Base-by-base conservation (phyloP, 345 rosid genomes). In the Eucalyptus shirleyi region DNA sequence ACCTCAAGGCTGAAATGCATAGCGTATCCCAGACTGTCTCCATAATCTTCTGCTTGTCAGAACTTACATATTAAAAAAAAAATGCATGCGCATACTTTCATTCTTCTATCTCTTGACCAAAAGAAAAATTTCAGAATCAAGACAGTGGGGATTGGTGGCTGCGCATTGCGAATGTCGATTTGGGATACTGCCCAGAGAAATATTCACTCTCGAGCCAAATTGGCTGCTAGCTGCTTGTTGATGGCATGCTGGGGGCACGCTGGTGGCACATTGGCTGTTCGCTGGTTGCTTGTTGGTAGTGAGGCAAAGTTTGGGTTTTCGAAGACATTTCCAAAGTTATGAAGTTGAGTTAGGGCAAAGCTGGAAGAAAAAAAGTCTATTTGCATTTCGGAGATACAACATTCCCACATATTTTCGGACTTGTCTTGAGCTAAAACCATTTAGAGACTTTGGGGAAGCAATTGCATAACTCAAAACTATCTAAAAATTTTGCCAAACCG, bases 251-350 rank as follows among this genome's bases (percentile, higher is more conserved):
- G 12, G 6, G 26, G 26, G 62, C 62, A 56, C 28, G 62, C 62
- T 24, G 28, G 28, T 4, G 62, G 62, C 12, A 56, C 62, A 5
- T 5, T 56, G 28, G 1, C 28, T 56, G 62, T 24, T 24, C 13
- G 28, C 62, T 10, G 1, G 30, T 24, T 24, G 62, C 30, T 56
- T 24, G 28, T 56, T 1, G 13, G 28, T 56, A 23, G 13, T 23
- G 62, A 23, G 62, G 62, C 6, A 56, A 56, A 56, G 62, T 56
- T 56, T 0, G 1, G 12, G 62, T 56, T 56, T 56, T 56, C 1
- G 13, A 56, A 56, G 28, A 56, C 9, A 56, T 24, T 56, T 0
- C 28, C 30, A 2, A 2, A 56, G 0, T 56, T 9, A 24, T 1
- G 28, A 24, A 56, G 62, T 56, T 56, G 62, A 56, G 62, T 24